Conservation (phyloP, 352 stramenopile species). For the Globisporangium okanoganense region DNA sequence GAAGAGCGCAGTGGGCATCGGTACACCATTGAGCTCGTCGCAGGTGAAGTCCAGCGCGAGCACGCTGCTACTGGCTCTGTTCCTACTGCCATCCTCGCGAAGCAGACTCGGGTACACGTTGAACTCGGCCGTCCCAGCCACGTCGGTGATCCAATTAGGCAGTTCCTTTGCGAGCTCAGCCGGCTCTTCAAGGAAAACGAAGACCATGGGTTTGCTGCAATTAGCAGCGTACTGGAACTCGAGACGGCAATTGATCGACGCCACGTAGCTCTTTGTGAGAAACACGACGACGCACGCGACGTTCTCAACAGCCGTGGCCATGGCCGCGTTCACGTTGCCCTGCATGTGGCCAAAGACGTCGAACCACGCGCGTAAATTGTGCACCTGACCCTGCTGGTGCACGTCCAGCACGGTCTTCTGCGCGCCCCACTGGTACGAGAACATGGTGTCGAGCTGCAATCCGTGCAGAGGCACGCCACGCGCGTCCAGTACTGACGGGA, state of each 20-base stretch:
- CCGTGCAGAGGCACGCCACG: slow-evolving; percentile 31
- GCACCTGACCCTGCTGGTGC: slow-evolving; percentile 35
- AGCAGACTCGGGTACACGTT: slow-evolving; percentile 34
- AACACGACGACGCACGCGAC: slow-evolving; percentile 57
- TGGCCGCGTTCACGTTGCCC: slow-evolving; percentile 58
- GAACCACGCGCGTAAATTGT: slow-evolving; percentile 43
- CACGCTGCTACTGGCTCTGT: slow-evolving; percentile 12
- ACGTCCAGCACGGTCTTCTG: slow-evolving; percentile 37
- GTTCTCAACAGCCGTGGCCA: slow-evolving; percentile 51
- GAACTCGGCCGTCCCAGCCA: slow-evolving; percentile 25
- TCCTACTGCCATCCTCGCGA: background rate
- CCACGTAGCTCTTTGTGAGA: slow-evolving; percentile 39
- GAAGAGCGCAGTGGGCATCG: slow-evolving; percentile 36
- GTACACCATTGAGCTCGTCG: slow-evolving; percentile 23
- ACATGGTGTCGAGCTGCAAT: slow-evolving; percentile 47
- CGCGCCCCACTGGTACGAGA: slow-evolving; percentile 55
- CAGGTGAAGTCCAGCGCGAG: slow-evolving; percentile 30
- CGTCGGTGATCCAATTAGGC: slow-evolving; percentile 34
- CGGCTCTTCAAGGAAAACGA: slow-evolving; percentile 41
- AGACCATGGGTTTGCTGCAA: slow-evolving; percentile 40
- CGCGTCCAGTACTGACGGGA: slow-evolving; percentile 33
- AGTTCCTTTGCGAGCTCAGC: slow-evolving; percentile 15
- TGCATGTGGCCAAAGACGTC: slow-evolving; percentile 65
- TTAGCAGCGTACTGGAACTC: slow-evolving; percentile 47
- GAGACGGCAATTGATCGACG: slow-evolving; percentile 52